A percentile compares a stretch with the other conserved stretches of the same genome.
phyloP scores from a whole-genome alignment of 495 filamentous ascomycete species.

The Hypoxylon trugodes region DNA sequence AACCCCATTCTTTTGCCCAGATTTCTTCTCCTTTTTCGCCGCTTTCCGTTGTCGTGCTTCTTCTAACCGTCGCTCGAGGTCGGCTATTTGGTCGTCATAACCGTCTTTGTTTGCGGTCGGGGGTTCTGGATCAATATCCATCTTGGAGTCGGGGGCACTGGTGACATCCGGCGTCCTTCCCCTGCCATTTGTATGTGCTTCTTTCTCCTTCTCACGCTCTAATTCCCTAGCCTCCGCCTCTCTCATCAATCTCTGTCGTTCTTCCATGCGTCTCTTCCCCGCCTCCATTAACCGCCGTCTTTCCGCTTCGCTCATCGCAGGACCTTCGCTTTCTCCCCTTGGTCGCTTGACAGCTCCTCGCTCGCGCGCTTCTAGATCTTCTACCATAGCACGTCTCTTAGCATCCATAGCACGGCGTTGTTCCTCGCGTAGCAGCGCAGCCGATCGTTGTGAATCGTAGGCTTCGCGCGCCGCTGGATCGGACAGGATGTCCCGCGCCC shows the following conservation, averaged over 20 bases:
- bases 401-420: conserved; percentile 43
- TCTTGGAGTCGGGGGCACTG: conserved; percentile 5
- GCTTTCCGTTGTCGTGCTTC: conserved; percentile 49
- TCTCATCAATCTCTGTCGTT: conserved; percentile 46
- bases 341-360: conserved; percentile 39
- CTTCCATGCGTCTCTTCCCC: conserved; percentile 47
- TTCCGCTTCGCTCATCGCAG: conserved; percentile 43
- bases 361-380: conserved; percentile 48
- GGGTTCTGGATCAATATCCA: conserved; percentile 21
- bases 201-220: conserved; percentile 31
- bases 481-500: conserved; percentile 55
- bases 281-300: conserved; percentile 49
- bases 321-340: conserved; percentile 35
- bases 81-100: conserved; percentile 51
- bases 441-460: conserved; percentile 54
- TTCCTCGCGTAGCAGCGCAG: conserved; percentile 47
- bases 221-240: conserved; percentile 55
- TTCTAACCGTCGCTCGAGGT: conserved; percentile 49
- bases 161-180: conserved; percentile 2
- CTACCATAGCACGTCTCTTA: conserved; percentile 43
- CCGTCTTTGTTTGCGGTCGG: conserved; percentile 12
- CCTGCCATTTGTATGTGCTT: conserved; percentile 15
- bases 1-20: conserved; percentile 36
- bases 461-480: conserved; percentile 48
- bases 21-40: conserved; percentile 36